Base-by-base conservation (phyloP, 768 basidiomycete species). In the Suillus subalutaceus region DNA sequence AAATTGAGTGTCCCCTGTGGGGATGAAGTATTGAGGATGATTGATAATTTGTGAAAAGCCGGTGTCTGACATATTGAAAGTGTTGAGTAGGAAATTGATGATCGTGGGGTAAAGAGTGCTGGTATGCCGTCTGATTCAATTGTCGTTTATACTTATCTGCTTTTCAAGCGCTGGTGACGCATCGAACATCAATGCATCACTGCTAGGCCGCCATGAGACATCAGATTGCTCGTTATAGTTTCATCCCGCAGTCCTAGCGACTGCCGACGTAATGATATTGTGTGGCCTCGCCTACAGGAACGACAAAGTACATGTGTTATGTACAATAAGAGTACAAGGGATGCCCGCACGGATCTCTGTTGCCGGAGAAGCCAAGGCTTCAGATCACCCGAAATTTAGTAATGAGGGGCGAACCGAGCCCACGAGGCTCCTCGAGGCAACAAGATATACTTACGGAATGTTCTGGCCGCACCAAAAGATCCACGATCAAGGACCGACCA, bases 1-100 rank as follows among this genome's bases (percentile, higher is more conserved):
- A 64, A 90, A 82, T 3, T 79, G 80, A 0, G 89, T 68, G 69
- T 89, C 88, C 0, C 84, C 90, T 0, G 83, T 83, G 0, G 77
- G 73, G 13, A 90, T 72, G 62, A 87, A 90, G 66, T 86, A 90
- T 0, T 80, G 72, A 0, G 72, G 67, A 48, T 79, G 73, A 26
- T 67, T 66, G 41, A 65, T 69, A 44, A 79, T 67, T 2, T 74
- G 37, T 0, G 57, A 63, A 0, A 81, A 65, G 0, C 74, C 70
- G 0, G 59, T 20, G 1, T 9, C 10, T 12, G 59, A 30, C 59
- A 60, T 60, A 5, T 59, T 2, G 38, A 16, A 40, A 23, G 38
- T 23, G 57, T 40, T 26, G 38, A n/a, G 40, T 20, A 20, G n/a
- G n/a, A n/a, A n/a, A n/a, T n/a, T n/a, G n/a, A 20, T 3, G 40